A percentile compares a stretch with the other conserved stretches of the same genome.
These are phyloP conservation scores for Diplodia intermedia DNA, from an alignment of 2,329 filamentous ascomycete genomes.

Conservation along the genomic window DNA sequence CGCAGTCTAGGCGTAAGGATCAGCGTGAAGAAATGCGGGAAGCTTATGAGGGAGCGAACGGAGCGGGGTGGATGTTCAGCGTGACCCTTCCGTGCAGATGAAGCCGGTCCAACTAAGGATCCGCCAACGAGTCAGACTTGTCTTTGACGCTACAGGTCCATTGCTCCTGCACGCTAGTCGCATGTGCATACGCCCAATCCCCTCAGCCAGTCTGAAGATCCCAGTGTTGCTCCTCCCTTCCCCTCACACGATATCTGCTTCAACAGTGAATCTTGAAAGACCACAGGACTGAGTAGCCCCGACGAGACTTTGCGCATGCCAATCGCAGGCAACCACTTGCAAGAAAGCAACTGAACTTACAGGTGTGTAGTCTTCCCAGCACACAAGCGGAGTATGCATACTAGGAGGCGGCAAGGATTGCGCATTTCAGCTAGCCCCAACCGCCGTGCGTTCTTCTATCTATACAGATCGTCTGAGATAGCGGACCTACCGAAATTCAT, in stretches of 20 bases:
- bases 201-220: background rate
- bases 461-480: background rate
- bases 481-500: background rate
- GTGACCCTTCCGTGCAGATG: background rate
- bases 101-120: background rate
- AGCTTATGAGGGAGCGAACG: background rate
- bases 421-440: background rate
- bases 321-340: too few species aligned
- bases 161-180: background rate
- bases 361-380: background rate
- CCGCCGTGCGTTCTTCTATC: background rate
- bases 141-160: background rate
- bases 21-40: background rate
- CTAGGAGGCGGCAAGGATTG: background rate
- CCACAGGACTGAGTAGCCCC: background rate
- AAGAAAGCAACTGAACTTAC: background rate
- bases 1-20: background rate
- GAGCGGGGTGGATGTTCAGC: background rate
- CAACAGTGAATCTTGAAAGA: background rate
- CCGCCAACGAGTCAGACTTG: background rate
- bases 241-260: background rate
- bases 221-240: background rate
- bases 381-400: background rate
- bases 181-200: background rate
- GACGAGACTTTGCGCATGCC: background rate